Base-by-base conservation (phyloP, 164 flowering plant species). In the Euptelea pleiosperma region DNA sequence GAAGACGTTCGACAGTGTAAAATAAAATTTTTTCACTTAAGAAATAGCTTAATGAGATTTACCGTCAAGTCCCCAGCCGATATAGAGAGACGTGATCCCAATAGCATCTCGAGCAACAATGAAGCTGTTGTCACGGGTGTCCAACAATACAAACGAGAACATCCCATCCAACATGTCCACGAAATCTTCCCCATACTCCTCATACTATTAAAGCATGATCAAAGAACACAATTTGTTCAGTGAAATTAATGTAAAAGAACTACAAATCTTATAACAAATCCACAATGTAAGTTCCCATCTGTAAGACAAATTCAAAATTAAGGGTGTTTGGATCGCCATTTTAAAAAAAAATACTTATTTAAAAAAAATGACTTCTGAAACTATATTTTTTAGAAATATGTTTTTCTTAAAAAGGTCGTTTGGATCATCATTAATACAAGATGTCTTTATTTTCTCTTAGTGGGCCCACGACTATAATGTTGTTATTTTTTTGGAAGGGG, bases 21-120 rank as follows among this genome's bases (percentile, higher is more conserved):
- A 3, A 25, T 5, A 8, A 58, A 45, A 18, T 16, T 6, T 39
- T 2, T 21, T 21, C 14, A 10, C 26, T 3, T 15, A 9, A 46
- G 15, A 19, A 11, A 50, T 16, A 28, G 14, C 8, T 37, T 2
- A 1, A 56, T 9, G 28, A 57, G n/a, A 43, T 2, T 51, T 77
- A 89, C 98, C 98, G 72, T 93, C 98, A 31, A 83, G 84, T 48
- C 92, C 96, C 98, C 98, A 93, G 8, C 98, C 98, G 22, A 93
- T 80, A 43, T 93, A 93, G 25, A 93, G 91, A 46, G 98, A 79
- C 22, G 98, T 93, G 65, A 93, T 77, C 25, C 96, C 98, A 45
- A 93, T 78, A 8, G 97, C 96, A 72, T 93, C 97, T 2, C 97
- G 84, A 10, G 98, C 98, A 43, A 67, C 97, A 39, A 93, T 69